A percentile compares a stretch with the other conserved stretches of the same genome.
Evolutionary conservation across 140 eudicot genomes (phyloP).

Genomic region (Senecio squalidus): DNA sequence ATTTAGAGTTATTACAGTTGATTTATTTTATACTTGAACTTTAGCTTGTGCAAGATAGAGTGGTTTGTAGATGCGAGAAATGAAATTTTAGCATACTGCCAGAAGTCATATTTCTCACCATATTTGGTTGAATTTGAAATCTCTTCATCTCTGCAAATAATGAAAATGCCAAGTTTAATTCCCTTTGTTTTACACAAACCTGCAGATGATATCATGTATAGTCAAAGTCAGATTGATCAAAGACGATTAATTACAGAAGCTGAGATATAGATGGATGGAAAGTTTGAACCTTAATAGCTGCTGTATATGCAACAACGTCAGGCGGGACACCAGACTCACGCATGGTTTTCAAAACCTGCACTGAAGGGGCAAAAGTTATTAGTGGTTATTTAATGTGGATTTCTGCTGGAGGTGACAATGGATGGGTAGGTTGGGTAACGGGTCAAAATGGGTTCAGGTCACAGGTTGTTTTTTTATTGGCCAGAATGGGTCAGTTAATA

Average conservation of each 20-base stretch:
- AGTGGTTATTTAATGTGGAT: conserved; percentile 12
- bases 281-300: conserved; percentile 71
- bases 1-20: too few species aligned
- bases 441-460: neutral
- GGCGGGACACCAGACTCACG: conserved; percentile 71
- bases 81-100: conserved; percentile 6
- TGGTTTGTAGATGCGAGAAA: conserved; percentile 5
- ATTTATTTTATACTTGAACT: neutral
- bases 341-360: conserved; percentile 89
- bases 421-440: neutral
- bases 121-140: conserved; percentile 70
- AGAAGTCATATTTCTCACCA: conserved; percentile 46
- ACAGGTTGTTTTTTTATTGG: neutral
- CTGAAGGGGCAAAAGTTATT: conserved; percentile 36
- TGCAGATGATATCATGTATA: conserved; percentile 27
- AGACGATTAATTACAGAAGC: neutral
- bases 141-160: conserved; percentile 78
- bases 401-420: conserved; percentile 2
- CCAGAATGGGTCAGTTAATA: too few species aligned
- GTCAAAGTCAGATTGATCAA: conserved; percentile 9
- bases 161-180: conserved; percentile 56
- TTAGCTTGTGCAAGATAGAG: neutral
- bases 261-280: neutral
- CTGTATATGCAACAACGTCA: conserved; percentile 83
- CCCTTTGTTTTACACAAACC: conserved; percentile 74